Evolutionary conservation across 176 grass and related monocot species (phyloP).

Genomic region (Paspalum notatum): DNA sequence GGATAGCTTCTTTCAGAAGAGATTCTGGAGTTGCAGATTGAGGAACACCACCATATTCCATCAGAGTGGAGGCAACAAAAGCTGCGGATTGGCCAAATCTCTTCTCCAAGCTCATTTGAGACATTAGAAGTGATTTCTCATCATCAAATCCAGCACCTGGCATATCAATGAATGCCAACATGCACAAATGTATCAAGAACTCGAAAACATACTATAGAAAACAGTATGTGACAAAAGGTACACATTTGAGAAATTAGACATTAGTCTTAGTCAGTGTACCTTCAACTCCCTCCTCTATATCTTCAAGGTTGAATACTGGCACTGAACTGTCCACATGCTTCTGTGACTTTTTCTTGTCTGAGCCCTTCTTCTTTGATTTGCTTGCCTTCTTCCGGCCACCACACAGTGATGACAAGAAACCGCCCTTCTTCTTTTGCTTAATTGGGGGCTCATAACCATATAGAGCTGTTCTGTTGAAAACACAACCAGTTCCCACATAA

Average conservation of each 20-base stretch:
- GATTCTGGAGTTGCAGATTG: constrained; percentile 98
- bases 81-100: constrained; percentile 94
- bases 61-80: constrained; percentile 96
- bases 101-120: constrained; percentile 99
- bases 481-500: constrained; percentile 99
- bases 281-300: constrained; percentile 99
- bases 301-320: constrained; percentile 98
- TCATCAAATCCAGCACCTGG: constrained; percentile 98
- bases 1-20: constrained; percentile 99
- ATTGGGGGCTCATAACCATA: constrained; percentile 99
- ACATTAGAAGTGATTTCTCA: constrained; percentile 99
- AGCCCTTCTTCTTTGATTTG: constrained; percentile 92
- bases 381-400: constrained; percentile 81
- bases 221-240: background rate
- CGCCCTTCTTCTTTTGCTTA: constrained; percentile 71
- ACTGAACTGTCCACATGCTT: constrained; percentile 95
- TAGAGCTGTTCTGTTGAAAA: constrained; percentile 98
- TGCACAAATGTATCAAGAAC: constrained; percentile 25
- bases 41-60: constrained; percentile 99
- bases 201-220: background rate
- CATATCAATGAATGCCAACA: constrained; percentile 36
- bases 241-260: background rate
- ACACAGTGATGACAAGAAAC: constrained; percentile 82
- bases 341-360: constrained; percentile 94
- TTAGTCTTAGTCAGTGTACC: constrained; percentile 52